Conservation (phyloP, 2,329 filamentous ascomycete genomes). For the Thelonectria rubi region DNA sequence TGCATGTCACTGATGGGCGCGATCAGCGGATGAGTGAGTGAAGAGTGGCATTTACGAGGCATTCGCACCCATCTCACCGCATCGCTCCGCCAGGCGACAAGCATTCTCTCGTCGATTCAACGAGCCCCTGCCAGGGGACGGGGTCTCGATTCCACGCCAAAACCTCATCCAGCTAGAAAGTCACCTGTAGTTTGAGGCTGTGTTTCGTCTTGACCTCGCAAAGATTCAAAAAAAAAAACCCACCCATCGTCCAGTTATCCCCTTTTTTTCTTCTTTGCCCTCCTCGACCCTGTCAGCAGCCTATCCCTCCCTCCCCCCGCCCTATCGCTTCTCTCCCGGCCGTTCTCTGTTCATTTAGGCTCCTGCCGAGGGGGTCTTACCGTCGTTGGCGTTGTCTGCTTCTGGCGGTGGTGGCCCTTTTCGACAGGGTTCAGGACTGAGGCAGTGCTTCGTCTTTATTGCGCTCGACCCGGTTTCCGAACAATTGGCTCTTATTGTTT, state of each 20-base stretch:
- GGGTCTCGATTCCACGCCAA: not conserved
- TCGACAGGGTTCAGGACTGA: constrained; percentile 1
- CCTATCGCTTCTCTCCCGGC: not conserved
- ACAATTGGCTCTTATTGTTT: not conserved
- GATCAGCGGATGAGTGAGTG: too few relatives aligned
- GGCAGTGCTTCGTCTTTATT: constrained; percentile 9
- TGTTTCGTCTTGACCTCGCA: constrained; percentile 10
- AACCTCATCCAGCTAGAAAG: not conserved
- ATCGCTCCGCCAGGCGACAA: too few relatives aligned
- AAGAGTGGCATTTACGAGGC: too few relatives aligned
- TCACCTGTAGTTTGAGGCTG: constrained; percentile 24
- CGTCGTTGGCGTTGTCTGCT: not conserved
- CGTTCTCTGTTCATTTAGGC: too few relatives aligned
- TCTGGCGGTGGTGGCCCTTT: not conserved
- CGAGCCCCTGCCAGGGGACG: constrained; percentile 10
- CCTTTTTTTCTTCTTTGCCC: not conserved
- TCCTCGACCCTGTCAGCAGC: not conserved
- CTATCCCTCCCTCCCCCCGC: not conserved
- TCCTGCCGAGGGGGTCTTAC: too few relatives aligned
- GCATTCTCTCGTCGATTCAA: not conserved
- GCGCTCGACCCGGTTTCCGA: not conserved
- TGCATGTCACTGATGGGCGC: too few relatives aligned
- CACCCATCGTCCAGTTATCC: not conserved
- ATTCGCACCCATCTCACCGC: too few relatives aligned
- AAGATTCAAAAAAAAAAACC: not conserved